Conservation (phyloP, 768 basidiomycete genomes). For the Trametes coccinea region DNA sequence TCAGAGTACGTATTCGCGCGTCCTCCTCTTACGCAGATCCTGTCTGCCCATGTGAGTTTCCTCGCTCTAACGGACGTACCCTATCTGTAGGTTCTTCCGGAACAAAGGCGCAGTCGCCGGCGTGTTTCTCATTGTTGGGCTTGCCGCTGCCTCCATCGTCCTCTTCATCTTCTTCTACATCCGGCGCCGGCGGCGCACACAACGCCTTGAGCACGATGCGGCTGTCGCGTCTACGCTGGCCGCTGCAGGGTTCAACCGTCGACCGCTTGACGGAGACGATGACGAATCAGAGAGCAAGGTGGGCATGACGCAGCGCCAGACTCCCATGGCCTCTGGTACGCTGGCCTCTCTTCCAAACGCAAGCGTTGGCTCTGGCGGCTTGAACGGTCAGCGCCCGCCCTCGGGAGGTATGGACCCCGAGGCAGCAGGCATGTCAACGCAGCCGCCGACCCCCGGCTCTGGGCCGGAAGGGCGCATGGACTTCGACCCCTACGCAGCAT, state of each 20-base stretch:
- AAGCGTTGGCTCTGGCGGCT: conserved; percentile 5
- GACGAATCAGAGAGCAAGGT: conserved; percentile 36
- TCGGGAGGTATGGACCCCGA: conserved; percentile 29
- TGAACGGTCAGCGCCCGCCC: conserved; percentile 10
- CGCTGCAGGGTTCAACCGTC: conserved; percentile 68
- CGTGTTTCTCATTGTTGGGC: conserved; percentile 86
- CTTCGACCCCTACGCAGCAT: conserved; percentile 59
- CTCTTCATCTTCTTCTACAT: conserved; percentile 73
- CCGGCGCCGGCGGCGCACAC: conserved; percentile 62
- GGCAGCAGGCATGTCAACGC: conserved; percentile 22
- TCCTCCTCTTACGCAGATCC: neutral
- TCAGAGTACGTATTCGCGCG: conserved; percentile 49
- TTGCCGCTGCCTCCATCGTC: conserved; percentile 68
- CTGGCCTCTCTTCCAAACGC: conserved; percentile 21
- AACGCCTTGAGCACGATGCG: conserved; percentile 64
- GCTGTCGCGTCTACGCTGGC: conserved; percentile 72
- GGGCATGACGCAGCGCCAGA: conserved; percentile 20
- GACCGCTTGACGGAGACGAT: conserved; percentile 69
- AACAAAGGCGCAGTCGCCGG: conserved; percentile 92
- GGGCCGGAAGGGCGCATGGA: conserved; percentile 20
- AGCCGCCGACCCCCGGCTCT: conserved; percentile 20
- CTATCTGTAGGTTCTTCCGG: conserved; percentile 68
- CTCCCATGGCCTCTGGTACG: conserved; percentile 25
- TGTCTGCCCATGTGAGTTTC: neutral
- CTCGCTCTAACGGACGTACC: neutral